A percentile compares a stretch with the other conserved stretches of the same genome.
These are phyloP conservation scores for Ophiostoma himal-ulmi DNA, from an alignment of 2,329 filamentous ascomycete species.

Conservation along the genomic window DNA sequence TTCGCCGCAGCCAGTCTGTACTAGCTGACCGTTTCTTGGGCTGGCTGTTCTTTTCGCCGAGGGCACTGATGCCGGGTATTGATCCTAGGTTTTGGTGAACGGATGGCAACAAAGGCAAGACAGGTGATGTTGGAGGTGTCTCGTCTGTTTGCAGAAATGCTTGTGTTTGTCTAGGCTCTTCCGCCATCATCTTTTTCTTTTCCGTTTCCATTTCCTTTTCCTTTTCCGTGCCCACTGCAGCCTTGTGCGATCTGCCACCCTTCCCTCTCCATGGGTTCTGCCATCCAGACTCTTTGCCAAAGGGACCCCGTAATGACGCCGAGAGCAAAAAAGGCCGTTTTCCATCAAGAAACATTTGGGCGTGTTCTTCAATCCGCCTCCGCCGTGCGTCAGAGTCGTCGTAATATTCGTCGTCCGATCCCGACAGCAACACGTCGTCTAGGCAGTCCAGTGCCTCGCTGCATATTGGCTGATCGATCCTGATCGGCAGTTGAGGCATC, in stretches of 20 bases:
- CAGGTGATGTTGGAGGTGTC: neutral
- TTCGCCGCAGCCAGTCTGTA: conserved; percentile 23
- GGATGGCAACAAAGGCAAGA: neutral
- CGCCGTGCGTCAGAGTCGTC: conserved; percentile 42
- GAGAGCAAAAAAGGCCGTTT: conserved; percentile 53
- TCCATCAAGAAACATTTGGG: conserved; percentile 53
- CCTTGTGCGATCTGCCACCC: conserved; percentile 7
- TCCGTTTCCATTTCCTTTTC: too few species aligned
- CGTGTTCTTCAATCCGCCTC: conserved; percentile 54
- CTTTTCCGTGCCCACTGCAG: neutral
- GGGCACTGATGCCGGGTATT: conserved; percentile 26
- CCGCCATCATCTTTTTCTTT: too few species aligned
- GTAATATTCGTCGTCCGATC: conserved; percentile 55
- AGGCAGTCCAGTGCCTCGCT: conserved; percentile 36
- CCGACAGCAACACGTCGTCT: conserved; percentile 47
- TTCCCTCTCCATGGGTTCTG: conserved; percentile 47
- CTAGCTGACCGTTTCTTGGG: conserved; percentile 17
- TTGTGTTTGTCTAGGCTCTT: neutral
- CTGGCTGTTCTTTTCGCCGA: conserved; percentile 19
- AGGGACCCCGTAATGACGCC: conserved; percentile 56
- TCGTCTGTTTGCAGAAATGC: neutral
- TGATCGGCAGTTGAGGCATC: conserved; percentile 19
- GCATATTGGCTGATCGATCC: conserved; percentile 18
- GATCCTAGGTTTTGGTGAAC: conserved; percentile 7
- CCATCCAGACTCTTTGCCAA: conserved; percentile 47